Evolutionary conservation across 345 rosid genomes (phyloP), one percentile per base, ranked within the genome.

Genomic region (Ceriops decandra): DNA sequence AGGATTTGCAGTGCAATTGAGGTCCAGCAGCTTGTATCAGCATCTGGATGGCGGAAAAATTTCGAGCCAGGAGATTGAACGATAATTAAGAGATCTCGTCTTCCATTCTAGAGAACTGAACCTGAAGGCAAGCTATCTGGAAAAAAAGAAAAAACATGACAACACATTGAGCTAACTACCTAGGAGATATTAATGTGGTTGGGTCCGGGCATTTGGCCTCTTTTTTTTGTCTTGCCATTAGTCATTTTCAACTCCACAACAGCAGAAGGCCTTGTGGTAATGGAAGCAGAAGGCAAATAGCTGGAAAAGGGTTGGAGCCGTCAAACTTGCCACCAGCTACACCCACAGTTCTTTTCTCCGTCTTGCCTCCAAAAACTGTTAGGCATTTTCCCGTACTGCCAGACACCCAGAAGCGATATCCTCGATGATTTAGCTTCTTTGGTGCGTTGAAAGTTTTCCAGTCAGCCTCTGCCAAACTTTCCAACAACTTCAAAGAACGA

Each of bases 271-370:
- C 42, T 76, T 72, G 59, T 83, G 87, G 76, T 78, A 83, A 71
- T 83, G 85, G 76, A 82, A 86, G 20, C 82, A 74, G 52, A 83
- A 80, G 26, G 83, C 87, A 10, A 86, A 85, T 46, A 83, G 73
- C 71, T 82, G 90, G 47, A 24, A 56, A 56, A 57, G 74, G 72
- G 27, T 82, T 80, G 33, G 90, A 76, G 68, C 87, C 87, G 65
- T 86, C 85, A 6, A 83, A 78, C 74, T 71, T 76, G 83, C 90
- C 80, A 4, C 66, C 73, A 15, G 85, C 75, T 56, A 80, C 83
- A 19, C 87, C 83, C 15, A 82, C 82, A 1, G 35, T 68, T 49
- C 36, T 72, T 53, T 77, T 81, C 31, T 69, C 22, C 35, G 63
- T 16, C 38, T 73, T 78, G 68, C 63, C 74, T 9, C n/a, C 42